Conservation (phyloP, 495 filamentous ascomycete genomes). For the Astrothelium macrocarpum region DNA sequence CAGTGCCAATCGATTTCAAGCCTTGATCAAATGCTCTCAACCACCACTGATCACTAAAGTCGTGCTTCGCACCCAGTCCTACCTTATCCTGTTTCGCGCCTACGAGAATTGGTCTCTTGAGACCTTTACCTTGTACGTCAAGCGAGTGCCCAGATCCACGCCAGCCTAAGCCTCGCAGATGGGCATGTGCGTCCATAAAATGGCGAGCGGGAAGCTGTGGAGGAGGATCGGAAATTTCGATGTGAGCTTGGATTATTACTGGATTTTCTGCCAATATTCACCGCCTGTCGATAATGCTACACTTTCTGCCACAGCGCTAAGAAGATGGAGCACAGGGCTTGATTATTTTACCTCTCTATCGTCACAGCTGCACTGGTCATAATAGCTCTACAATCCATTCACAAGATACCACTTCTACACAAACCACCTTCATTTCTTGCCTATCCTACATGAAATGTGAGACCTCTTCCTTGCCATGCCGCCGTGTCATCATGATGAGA, state of each 20-base stretch:
- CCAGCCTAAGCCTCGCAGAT: constrained; percentile 32
- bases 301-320: neutral
- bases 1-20: constrained; percentile 31
- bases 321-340: neutral
- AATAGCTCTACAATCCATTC: too few species aligned
- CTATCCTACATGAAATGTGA: constrained; percentile 1
- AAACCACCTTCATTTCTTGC: constrained; percentile 2
- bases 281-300: neutral
- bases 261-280: neutral
- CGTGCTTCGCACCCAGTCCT: constrained; percentile 33
- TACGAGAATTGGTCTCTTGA: constrained; percentile 33
- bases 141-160: constrained; percentile 34
- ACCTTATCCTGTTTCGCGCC: constrained; percentile 31
- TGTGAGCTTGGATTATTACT: too few species aligned
- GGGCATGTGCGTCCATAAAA: constrained; percentile 31
- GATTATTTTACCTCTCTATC: neutral
- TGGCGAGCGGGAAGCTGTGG: neutral
- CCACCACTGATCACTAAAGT: constrained; percentile 35
- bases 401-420: too few species aligned
- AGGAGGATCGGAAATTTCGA: neutral
- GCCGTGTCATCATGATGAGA: neutral
- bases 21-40: constrained; percentile 33
- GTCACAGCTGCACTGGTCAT: neutral
- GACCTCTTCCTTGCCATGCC: neutral
- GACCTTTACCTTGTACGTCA: constrained; percentile 26